Percentiles rank a stretch among this genome's conserved stretches.
phyloP scores from a whole-genome alignment of 495 filamentous ascomycete species.

The Pyrenula aspistea region DNA sequence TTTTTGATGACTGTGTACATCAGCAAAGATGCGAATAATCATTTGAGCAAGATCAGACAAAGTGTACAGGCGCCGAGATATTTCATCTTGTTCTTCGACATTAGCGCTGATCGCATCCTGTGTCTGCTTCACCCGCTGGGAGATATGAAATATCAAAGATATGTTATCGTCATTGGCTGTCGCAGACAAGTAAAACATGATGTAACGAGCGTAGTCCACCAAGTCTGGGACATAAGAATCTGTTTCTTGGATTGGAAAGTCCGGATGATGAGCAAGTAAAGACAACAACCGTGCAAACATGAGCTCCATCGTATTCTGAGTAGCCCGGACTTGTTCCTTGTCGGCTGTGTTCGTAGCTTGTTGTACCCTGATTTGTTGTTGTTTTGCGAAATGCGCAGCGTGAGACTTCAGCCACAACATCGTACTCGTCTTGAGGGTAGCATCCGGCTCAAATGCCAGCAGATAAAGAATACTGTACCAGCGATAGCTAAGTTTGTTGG shows the following conservation, averaged over 20 bases:
- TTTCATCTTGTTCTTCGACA: conserved; percentile 24
- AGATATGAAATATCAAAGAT: conserved; percentile 80
- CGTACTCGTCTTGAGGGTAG: conserved; percentile 53
- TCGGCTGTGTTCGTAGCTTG: conserved; percentile 26
- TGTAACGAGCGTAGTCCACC: conserved; percentile 69
- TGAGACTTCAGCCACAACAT: conserved; percentile 85
- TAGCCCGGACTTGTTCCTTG: conserved; percentile 12
- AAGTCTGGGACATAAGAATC: conserved; percentile 54
- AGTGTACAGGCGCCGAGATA: conserved; percentile 53
- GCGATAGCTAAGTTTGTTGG: conserved; percentile 33
- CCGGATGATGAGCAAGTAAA: conserved; percentile 86
- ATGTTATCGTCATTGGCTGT: conserved; percentile 81
- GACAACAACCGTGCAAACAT: conserved; percentile 78
- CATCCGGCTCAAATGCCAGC: conserved; percentile 75
- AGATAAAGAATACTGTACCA: conserved; percentile 86
- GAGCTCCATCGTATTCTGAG: conserved; percentile 60
- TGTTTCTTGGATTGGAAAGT: conserved; percentile 47
- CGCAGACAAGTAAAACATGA: conserved; percentile 75
- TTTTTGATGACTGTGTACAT: conserved; percentile 37
- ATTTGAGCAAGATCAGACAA: conserved; percentile 82
- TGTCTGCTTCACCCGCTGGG: conserved; percentile 84
- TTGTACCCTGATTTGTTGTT: conserved; percentile 8
- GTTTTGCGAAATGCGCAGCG: conserved; percentile 32
- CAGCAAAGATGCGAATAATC: conserved; percentile 70
- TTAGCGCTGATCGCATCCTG: conserved; percentile 58